Evolutionary conservation across 83 land plant genomes (phyloP).

Genomic region (Picea abies): DNA sequence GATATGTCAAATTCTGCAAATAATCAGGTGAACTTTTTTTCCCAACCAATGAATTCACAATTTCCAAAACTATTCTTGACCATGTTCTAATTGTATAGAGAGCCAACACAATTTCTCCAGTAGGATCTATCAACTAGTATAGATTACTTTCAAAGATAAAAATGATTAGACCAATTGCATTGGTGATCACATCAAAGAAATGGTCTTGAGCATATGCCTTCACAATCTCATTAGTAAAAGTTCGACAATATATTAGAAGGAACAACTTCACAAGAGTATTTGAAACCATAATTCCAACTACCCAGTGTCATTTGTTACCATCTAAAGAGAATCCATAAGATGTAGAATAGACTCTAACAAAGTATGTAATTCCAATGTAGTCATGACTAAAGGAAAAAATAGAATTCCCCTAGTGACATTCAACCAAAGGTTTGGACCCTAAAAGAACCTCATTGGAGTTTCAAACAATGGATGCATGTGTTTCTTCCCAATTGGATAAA

Average conservation of each 20-base stretch:
- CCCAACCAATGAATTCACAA: slow-evolving; percentile 68
- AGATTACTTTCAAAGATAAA: slow-evolving; percentile 52
- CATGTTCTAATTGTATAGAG: slow-evolving; percentile 69
- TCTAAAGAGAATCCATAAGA: slow-evolving; percentile 52
- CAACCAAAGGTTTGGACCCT: neutral
- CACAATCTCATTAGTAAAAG: slow-evolving; percentile 90
- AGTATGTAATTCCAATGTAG: slow-evolving; percentile 95
- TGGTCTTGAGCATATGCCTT: slow-evolving; percentile 82
- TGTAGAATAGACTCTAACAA: slow-evolving; percentile 74
- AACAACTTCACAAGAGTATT: slow-evolving; percentile 68
- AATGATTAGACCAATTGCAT: slow-evolving; percentile 57
- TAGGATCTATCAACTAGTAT: slow-evolving; percentile 69
- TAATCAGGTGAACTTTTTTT: slow-evolving; percentile 61
- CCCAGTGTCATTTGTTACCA: slow-evolving; percentile 61
- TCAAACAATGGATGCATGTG: slow-evolving; percentile 29
- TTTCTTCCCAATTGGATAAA: slow-evolving; percentile 38
- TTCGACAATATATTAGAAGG: slow-evolving; percentile 76
- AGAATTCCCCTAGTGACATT: slow-evolving; percentile 65
- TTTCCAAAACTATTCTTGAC: slow-evolving; percentile 69
- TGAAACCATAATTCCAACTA: slow-evolving; percentile 33
- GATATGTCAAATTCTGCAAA: slow-evolving; percentile 61
- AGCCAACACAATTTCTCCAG: slow-evolving; percentile 72
- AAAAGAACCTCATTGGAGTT: neutral
- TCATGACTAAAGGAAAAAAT: slow-evolving; percentile 98
- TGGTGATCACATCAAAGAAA: slow-evolving; percentile 73